Percentiles rank a stretch among this genome's conserved stretches.
These are phyloP conservation scores for Dipodascus albidus DNA, from an alignment of 805 yeast species.

Conservation along the genomic window DNA sequence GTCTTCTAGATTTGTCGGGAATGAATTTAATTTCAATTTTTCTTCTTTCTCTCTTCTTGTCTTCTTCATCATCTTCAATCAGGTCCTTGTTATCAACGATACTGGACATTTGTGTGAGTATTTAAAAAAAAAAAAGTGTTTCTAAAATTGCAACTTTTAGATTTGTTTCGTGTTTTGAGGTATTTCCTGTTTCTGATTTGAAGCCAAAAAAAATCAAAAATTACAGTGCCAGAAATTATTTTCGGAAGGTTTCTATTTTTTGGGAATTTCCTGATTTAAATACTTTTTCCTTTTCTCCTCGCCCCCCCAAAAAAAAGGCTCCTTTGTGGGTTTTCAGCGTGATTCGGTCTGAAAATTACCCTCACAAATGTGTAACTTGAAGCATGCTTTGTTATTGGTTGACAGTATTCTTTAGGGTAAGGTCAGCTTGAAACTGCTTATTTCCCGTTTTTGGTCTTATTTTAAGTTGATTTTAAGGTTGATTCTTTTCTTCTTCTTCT, in stretches of 20 bases:
- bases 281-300: constrained; percentile 1
- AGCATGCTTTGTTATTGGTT: neutral
- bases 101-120: neutral
- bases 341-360: neutral
- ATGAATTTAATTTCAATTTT: constrained; percentile 95
- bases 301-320: too few relatives aligned
- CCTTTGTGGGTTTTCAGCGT: too few relatives aligned
- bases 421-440: neutral
- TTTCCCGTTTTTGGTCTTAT: too few relatives aligned
- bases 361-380: neutral
- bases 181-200: neutral
- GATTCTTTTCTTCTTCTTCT: neutral
- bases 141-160: neutral
- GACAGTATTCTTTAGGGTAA: neutral
- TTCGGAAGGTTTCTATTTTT: constrained; percentile 1
- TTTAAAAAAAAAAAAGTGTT: neutral
- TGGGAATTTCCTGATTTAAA: constrained; percentile 2
- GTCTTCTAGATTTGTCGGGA: constrained; percentile 95
- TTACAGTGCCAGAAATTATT: neutral
- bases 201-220: neutral
- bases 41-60: constrained; percentile 49
- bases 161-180: neutral
- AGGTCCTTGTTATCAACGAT: neutral
- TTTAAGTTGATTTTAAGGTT: too few relatives aligned
- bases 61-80: constrained; percentile 26